Conservation (phyloP, 2,329 filamentous ascomycete species). For the Penicillium sp. region DNA sequence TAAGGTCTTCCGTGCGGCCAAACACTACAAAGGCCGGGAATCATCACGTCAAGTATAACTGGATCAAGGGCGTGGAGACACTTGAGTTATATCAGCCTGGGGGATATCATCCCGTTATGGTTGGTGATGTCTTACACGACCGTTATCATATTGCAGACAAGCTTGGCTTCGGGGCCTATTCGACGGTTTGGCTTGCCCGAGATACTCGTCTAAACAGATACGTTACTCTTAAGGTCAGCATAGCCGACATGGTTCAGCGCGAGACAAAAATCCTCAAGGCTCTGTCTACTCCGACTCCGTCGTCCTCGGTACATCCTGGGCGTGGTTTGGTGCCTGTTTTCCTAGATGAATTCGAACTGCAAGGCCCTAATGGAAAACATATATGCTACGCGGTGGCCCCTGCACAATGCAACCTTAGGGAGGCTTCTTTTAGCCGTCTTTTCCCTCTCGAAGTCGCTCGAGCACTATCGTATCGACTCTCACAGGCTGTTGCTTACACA, state of each 20-base stretch:
- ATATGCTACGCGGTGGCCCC: conserved; percentile 20
- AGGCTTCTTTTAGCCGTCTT: conserved; percentile 22
- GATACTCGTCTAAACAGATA: conserved; percentile 24
- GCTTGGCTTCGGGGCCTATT: conserved; percentile 37
- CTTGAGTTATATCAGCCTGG: conserved; percentile 28
- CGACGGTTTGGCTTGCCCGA: conserved; percentile 37
- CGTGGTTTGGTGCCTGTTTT: conserved; percentile 6
- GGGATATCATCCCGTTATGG: conserved; percentile 30
- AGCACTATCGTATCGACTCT: conserved; percentile 18
- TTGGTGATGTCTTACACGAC: conserved; percentile 25
- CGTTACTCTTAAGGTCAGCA: conserved; percentile 26
- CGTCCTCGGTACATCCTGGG: conserved; percentile 2
- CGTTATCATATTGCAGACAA: conserved; percentile 37
- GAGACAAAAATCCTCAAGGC: conserved; percentile 11
- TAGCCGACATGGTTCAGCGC: conserved; percentile 12
- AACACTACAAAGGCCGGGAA: conserved; percentile 2
- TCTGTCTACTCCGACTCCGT: not conserved
- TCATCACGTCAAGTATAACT: conserved; percentile 21
- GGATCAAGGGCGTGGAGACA: conserved; percentile 24
- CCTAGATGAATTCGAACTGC: conserved; percentile 23
- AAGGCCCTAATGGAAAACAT: conserved; percentile 25
- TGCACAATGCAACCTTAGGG: conserved; percentile 23
- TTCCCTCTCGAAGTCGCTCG: conserved; percentile 24
- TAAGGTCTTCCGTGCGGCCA: not conserved
- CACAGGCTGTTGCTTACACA: conserved; percentile 12